These are phyloP conservation scores for Cryoendolithus antarcticus DNA, from an alignment of 2,329 filamentous ascomycete genomes.

Conservation along the genomic window DNA sequence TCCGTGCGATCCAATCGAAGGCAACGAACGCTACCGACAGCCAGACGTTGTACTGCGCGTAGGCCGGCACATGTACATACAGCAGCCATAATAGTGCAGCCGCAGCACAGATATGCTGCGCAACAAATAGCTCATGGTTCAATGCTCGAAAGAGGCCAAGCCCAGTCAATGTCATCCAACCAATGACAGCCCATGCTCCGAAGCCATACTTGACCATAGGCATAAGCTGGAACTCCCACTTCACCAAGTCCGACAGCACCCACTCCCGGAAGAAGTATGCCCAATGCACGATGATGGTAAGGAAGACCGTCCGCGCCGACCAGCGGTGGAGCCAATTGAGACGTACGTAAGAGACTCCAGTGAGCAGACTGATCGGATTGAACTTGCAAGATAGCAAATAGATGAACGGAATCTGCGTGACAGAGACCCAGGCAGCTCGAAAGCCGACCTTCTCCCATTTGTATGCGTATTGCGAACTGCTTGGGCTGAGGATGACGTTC, in stretches of 20 bases:
- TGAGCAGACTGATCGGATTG: conserved; percentile 33
- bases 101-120: conserved; percentile 42
- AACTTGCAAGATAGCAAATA: conserved; percentile 40
- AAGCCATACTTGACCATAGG: conserved; percentile 39
- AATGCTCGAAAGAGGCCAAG: conserved; percentile 36
- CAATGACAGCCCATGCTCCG: conserved; percentile 39
- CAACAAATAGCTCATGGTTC: conserved; percentile 43
- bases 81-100: conserved; percentile 36
- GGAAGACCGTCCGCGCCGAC: conserved; percentile 38
- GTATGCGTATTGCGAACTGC: conserved; percentile 18
- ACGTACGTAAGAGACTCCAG: conserved; percentile 37
- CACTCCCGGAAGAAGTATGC: conserved; percentile 43
- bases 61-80: conserved; percentile 35
- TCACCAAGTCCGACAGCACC: conserved; percentile 39
- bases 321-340: conserved; percentile 43
- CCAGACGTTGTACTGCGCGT: conserved; percentile 20
- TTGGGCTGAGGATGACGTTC: conserved; percentile 15
- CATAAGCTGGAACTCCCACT: conserved; percentile 36
- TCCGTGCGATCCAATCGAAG: conserved; percentile 18
- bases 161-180: conserved; percentile 40
- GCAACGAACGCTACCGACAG: conserved; percentile 18
- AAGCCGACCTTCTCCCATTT: conserved; percentile 50
- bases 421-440: conserved; percentile 54
- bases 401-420: conserved; percentile 52
- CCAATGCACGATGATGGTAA: conserved; percentile 43